These are phyloP conservation scores for Penicillium argentinense DNA, from an alignment of 495 filamentous ascomycete genomes.

Conservation along the genomic window DNA sequence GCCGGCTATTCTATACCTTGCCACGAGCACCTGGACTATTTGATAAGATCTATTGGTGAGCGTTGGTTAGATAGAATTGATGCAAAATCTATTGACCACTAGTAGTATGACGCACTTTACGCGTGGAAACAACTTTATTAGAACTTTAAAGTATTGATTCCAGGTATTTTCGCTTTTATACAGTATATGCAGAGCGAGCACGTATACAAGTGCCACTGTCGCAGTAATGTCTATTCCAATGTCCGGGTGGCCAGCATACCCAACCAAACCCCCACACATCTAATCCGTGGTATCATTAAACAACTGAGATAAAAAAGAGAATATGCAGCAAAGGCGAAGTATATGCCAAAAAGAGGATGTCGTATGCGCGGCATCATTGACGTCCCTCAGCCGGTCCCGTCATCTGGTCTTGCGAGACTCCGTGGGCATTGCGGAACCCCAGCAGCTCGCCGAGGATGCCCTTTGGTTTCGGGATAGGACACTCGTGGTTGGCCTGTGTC, in stretches of 20 bases:
- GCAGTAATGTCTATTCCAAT: conserved; percentile 3
- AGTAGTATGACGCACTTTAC: too few species aligned
- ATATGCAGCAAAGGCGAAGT: conserved; percentile 7
- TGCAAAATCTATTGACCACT: too few species aligned
- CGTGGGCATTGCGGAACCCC: conserved; percentile 52
- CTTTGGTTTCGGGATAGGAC: conserved; percentile 81
- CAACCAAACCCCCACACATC: conserved; percentile 9
- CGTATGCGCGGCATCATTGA: conserved; percentile 5
- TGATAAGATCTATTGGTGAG: conserved; percentile 10
- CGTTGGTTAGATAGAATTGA: too few species aligned
- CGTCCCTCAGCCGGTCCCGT: conserved; percentile 10
- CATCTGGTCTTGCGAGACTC: conserved; percentile 11
- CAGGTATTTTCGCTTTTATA: too few species aligned
- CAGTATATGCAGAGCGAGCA: too few species aligned
- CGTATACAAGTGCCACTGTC: conserved; percentile 10
- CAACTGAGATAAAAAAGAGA: conserved; percentile 12
- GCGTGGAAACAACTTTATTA: too few species aligned
- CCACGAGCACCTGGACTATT: conserved; percentile 6
- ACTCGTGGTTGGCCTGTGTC: conserved; percentile 48
- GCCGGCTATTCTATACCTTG: conserved; percentile 6
- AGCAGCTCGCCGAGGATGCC: conserved; percentile 73
- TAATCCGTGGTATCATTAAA: conserved; percentile 34
- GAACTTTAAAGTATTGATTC: too few species aligned
- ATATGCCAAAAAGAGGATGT: conserved; percentile 2
- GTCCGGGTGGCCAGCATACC: conserved; percentile 6